Base-by-base conservation (phyloP, 2,329 filamentous ascomycete genomes). In the Conoideocrella luteorostrata region DNA sequence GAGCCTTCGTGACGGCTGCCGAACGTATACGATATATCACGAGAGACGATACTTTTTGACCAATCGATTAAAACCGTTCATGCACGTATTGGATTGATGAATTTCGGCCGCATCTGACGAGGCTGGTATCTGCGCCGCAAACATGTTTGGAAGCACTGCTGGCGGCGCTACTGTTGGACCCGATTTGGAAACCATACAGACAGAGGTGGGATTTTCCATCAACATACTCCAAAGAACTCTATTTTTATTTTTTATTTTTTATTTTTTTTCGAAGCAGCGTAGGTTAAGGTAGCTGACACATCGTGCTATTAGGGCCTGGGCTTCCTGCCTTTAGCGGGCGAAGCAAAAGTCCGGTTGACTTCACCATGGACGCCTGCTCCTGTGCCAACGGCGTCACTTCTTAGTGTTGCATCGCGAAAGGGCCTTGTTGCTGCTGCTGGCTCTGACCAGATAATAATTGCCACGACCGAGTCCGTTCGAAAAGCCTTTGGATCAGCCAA, bases 401-500 rank as follows among this genome's bases (percentile, higher is more conserved):
- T 98, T 49, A 86, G 84, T 59, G 77, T 97, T 52, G 89, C 91
- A 43, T 83, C 88, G 24, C 78, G 74, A 48, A 83, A 81, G 63
- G 88, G 88, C 32, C 74, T 98, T 18, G 72, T 96, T 43, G 91
- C 91, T 23, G 93, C 90, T 39, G 93, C 87, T 40, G 86, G 88
- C 13, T 91, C 91, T 29, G 83, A 94, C 56, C 75, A 76, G 39
- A 74, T 98, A 35, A 72, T 87, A 47, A 66, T 98, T 46, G 80
- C 87, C 26, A 82, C 77, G 3, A 94, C 91, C 12, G 81, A 90
- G 43, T 75, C 81, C 4, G 77, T 95, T 36, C 80, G 90, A 53
- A 82, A 86, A 50, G 81, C 85, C 2, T 91, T 95, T 58, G 72
- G 77, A 45, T 64, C 72, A 11, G 68, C 73, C 28, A 75, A 79